Base-by-base conservation (phyloP, 306 rosid species). In the Cyamopsis tetragonoloba region DNA sequence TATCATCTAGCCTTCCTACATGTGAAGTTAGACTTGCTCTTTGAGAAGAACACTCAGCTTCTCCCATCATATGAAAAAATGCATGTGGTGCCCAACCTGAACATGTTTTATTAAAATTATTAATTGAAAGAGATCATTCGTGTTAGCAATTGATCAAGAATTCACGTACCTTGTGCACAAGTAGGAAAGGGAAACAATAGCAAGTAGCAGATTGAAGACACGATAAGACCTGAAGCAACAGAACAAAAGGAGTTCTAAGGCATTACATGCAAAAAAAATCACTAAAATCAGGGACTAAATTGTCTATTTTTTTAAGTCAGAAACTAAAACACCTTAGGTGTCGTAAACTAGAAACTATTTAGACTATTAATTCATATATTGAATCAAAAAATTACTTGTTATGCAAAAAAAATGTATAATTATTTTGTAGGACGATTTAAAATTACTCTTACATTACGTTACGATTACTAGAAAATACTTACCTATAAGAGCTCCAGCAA, bases 31-130 rank as follows among this genome's bases (percentile, higher is more conserved):
- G 8, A 69, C 44, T 28, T 10, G 48, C 66, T 53, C 7, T 3
- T 11, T 17, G 59, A 4, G 60, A 4, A 50, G 66, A 2, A 44
- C 13, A 22, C 10, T 72, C 37, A 20, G 5, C 17, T 19, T 81
- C 82, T 23, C 19, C 49, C 70, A 58, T 43, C 77, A 22, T 39
- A 8, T 24, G 19, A 55, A 79, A 81, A 76, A 59, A 84, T 11
- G 71, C 80, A 79, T 79, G 63, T 59, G 89, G 89, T 0, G 89
- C 86, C 89, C 82, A 81, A 60, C 89, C 86, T 84, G 53, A 71
- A 72, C 14, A 43, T 63, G 38, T 65, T n/a, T n/a, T n/a, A n/a
- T n/a, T n/a, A n/a, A n/a, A n/a, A n/a, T n/a, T n/a, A n/a, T n/a
- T n/a, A n/a, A n/a, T n/a, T n/a, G n/a, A n/a, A n/a, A n/a, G n/a